phyloP scores from a whole-genome alignment of 306 rosid species.

The Canavalia gladiata region DNA sequence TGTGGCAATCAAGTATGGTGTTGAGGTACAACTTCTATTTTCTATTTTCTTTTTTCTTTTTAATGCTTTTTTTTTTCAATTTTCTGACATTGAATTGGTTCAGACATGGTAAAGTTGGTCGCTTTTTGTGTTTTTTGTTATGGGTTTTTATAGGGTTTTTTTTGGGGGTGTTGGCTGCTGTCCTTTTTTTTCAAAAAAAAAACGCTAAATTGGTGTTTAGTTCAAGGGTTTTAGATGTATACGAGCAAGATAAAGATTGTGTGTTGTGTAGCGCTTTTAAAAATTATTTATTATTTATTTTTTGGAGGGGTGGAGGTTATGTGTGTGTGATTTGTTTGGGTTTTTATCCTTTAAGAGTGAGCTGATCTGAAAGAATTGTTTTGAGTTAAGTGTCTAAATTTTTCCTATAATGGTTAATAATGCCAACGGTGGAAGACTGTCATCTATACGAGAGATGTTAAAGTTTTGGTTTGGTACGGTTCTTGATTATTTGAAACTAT shows the following conservation, averaged over 20 bases:
- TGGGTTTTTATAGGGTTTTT: background rate
- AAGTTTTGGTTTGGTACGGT: background rate
- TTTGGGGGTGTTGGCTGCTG: background rate
- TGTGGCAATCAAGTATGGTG: conserved; percentile 91
- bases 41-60: background rate
- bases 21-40: conserved; percentile 65
- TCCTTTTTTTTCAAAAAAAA: background rate
- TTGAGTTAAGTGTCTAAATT: background rate
- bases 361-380: conserved; percentile 36
- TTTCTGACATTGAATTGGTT: conserved; percentile 32
- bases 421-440: conserved; percentile 5
- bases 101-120: conserved; percentile 20
- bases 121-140: background rate
- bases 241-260: conserved; percentile 26
- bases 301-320: conserved; percentile 3
- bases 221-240: conserved; percentile 35
- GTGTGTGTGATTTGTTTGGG: conserved; percentile 9
- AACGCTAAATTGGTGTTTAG: conserved; percentile 33
- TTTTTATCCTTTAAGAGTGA: conserved; percentile 11
- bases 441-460: conserved; percentile 10
- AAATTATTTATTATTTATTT: background rate
- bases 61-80: background rate
- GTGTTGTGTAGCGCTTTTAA: conserved; percentile 9
- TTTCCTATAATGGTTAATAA: conserved; percentile 22
- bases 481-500: conserved; percentile 39